Conservation (phyloP, 306 rosid species). For the Cucumis hystrix region DNA sequence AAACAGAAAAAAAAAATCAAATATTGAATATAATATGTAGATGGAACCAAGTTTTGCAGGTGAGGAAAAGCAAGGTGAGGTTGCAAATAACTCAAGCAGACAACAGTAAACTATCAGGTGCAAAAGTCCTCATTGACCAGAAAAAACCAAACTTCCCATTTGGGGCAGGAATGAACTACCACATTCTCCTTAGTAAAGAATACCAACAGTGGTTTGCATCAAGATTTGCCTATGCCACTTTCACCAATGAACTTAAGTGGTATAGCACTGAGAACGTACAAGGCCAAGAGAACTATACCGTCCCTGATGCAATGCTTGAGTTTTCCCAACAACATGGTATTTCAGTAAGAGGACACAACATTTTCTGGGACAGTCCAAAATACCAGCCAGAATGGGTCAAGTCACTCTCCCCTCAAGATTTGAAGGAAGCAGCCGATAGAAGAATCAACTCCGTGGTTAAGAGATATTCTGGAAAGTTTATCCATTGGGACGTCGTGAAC, state of each 20-base stretch:
- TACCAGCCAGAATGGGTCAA: conserved; percentile 43
- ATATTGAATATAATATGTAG: not conserved
- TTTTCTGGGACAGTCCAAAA: conserved; percentile 54
- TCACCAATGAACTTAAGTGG: conserved; percentile 77
- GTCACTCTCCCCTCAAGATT: conserved; percentile 23
- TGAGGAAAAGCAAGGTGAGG: conserved; percentile 36
- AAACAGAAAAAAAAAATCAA: too few species aligned
- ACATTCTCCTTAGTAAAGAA: conserved; percentile 36
- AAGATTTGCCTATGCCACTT: conserved; percentile 48
- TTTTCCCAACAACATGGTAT: conserved; percentile 32
- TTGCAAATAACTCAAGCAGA: conserved; percentile 26
- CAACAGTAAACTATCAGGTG: conserved; percentile 38
- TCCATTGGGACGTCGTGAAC: conserved; percentile 72
- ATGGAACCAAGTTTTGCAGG: conserved; percentile 18
- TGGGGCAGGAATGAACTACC: conserved; percentile 36
- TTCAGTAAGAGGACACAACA: conserved; percentile 54
- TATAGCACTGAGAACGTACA: conserved; percentile 26
- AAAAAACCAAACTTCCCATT: conserved; percentile 32
- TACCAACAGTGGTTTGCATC: conserved; percentile 57
- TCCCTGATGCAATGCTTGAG: conserved; percentile 42
- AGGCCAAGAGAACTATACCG: conserved; percentile 34
- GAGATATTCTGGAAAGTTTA: conserved; percentile 43
- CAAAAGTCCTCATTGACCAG: conserved; percentile 22
- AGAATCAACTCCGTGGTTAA: conserved; percentile 35
- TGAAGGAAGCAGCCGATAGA: not conserved